Evolutionary conservation across 495 filamentous ascomycete genomes (phyloP), one percentile per base, ranked within the genome.

Genomic region (Podospora fimiseda): DNA sequence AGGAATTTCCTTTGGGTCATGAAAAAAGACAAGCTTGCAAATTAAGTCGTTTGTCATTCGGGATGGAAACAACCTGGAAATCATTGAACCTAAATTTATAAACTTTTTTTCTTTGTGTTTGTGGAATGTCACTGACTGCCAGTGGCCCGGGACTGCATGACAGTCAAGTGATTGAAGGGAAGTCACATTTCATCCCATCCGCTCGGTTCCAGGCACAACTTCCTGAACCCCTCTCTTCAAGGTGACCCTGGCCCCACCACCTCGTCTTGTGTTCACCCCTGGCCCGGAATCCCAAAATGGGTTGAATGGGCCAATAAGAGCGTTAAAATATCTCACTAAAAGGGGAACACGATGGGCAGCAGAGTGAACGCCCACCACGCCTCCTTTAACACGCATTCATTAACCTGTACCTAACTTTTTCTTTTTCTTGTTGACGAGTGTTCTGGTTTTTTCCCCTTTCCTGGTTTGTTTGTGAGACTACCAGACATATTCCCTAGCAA

Each of bases 381-480:
- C 27, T 33, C 27, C 27, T 33, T 33, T 33, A 47, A 23, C 44
- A n/a, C 44, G 20, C 23, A 21, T 16, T 47, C 15, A 27, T 47
- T 47, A 47, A 47, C 44, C 23, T n/a, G 39, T 47, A 36, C 27
- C 33, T 8, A 24, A 15, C 33, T 47, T 47, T 47, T 27, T 16
- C 2, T 9, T 15, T 46, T 23, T 46, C 9, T 24, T 21, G 0
- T 46, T 15, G 23, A 47, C 20, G 23, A 18, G 1, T 7, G 8
- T 41, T n/a, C 44, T 23, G 20, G 13, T 18, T 41, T 22, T 47
- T 30, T 30, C 23, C 13, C 22, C 11, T 15, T 30, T 47, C 21
- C 16, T 41, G 16, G 11, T 18, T 14, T 5, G 20, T 47, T 33
- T 47, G 44, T 16, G 44, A 27, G 23, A 22, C 16, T 16, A 23